Base-by-base conservation (phyloP, 2,329 filamentous ascomycete genomes). In the Botrytis fabae region DNA sequence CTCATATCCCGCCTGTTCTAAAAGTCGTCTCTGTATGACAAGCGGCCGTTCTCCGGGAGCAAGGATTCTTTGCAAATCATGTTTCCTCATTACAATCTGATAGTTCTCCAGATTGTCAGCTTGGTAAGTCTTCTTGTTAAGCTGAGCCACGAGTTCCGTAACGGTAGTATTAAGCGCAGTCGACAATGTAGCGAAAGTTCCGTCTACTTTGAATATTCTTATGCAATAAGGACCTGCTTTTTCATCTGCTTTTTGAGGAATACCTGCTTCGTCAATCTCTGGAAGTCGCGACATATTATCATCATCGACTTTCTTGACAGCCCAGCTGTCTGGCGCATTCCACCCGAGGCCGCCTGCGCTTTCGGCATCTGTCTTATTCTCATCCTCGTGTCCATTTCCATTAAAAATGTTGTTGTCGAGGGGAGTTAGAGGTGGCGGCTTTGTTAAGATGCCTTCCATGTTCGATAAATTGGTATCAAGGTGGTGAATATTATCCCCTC, bases 281-380 rank as follows among this genome's bases (percentile, higher is more conserved):
- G 85, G 84, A 7, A 81, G 83, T 77, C 85, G 87, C 76, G 83
- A 82, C 69, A 86, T 84, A 75, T 87, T 87, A 71, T 93, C 92
- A 77, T 94, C 91, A 12, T 88, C 89, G 62, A 86, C 86, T 74
- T 90, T 91, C 77, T 93, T 93, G 40, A 98, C 95, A 69, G 93
- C 94, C 96, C 96, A 99, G 81, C 95, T 98, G 81, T 98, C 95
- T 1, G 96, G 95, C 5, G 95, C 95, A 81, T 97, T 93, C 95
- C 95, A 99, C 5, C 89, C 89, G 2, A 91, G 90, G 25, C 74
- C 76, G 42, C 75, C 75, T 32, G 75, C 77, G 57, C 68, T 76
- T 40, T 79, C 76, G n/a, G 76, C 74, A 57, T 81, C 76, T n/a
- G 73, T 61, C 48, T 78, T 80, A 2, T 76, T 76, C 38, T 88